Evolutionary conservation across 305 asterid species (phyloP), one percentile per base, ranked within the genome.

Genomic region (Solanum hybrid): DNA sequence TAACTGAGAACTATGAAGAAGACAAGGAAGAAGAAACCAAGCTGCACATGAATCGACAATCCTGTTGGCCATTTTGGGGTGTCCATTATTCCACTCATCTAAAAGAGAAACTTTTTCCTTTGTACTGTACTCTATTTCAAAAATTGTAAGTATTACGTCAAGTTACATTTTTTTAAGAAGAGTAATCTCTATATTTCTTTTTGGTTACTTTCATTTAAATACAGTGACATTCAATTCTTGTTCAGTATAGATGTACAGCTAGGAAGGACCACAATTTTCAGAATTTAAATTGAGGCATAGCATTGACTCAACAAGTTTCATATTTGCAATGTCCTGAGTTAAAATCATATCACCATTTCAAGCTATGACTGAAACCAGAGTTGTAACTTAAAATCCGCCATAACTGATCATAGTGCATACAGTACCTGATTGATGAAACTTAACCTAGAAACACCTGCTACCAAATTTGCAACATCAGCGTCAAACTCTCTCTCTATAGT

Each of bases 361-460:
- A 37, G 15, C 78, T 24, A 87, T 35, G 80, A 86, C 66, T 19
- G 24, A 27, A 56, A 29, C 13, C 37, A 81, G 35, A 6, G 27
- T 88, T 76, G 78, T 22, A 75, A 81, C 45, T 56, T 71, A 82
- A 86, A 88, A 85, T 88, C 78, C 40, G 22, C 13, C 69, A 86
- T 72, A 81, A 87, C 37, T 73, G 72, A 87, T 90, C 80, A 29
- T 42, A 88, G 78, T 51, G 42, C 75, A 88, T 35, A 31, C 29
- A 11, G 22, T 93, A 97, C 99, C 98, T 96, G 99, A 93, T 97
- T 97, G 88, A 96, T 94, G 91, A 94, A 95, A 93, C 99, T 97
- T 89, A 97, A 91, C 90, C 95, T 95, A 90, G 99, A 97, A 88
- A 97, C 99, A 82, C 99, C 98, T 90, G 97, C 98, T 27, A 97